Base-by-base conservation (phyloP, 345 rosid species). In the Microthlaspi erraticum region DNA sequence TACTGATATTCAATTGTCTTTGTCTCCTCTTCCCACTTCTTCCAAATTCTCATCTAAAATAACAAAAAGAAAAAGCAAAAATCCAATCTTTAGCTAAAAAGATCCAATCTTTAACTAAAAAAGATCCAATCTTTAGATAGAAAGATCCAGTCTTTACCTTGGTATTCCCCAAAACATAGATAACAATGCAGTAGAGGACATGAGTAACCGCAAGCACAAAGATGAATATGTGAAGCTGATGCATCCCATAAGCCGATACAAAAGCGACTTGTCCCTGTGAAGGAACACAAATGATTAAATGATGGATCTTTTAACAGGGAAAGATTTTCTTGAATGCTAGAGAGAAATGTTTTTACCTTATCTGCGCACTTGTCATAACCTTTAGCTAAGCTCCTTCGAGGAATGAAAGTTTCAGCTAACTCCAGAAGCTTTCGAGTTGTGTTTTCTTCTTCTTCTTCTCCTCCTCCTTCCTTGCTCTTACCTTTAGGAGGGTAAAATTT, bases 221-320 rank as follows among this genome's bases (percentile, higher is more conserved):
- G 79, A 94, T 89, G 83, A 94, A 92, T 46, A 87, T 80, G 67
- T 95, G 99, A 10, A 95, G 93, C 79, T 92, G 98, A 55, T 95
- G 93, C 64, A 92, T 82, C 0, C 96, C 99, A 20, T 87, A 91
- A 3, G 87, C 42, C 2, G 99, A 94, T 12, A 94, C 85, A 70
- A 94, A 83, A 23, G 98, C 79, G 13, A 92, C 97, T 82, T 88
- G 81, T 0, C 92, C 97, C 98, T 91, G 84, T n/a, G 29, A 26
- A 26, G 39, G n/a, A n/a, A n/a, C n/a, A n/a, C n/a, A n/a, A n/a
- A n/a, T n/a, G n/a, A n/a, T n/a, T n/a, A n/a, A n/a, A n/a, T 23
- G 33, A 2, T 17, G 14, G 18, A 2, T n/a, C n/a, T 66, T 7
- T 8, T 5, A 39, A 4, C 29, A 55, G 29, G 54, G 18, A 50